These are phyloP conservation scores for Melaleuca quinquenervia DNA, from an alignment of 345 rosid species.

Conservation along the genomic window DNA sequence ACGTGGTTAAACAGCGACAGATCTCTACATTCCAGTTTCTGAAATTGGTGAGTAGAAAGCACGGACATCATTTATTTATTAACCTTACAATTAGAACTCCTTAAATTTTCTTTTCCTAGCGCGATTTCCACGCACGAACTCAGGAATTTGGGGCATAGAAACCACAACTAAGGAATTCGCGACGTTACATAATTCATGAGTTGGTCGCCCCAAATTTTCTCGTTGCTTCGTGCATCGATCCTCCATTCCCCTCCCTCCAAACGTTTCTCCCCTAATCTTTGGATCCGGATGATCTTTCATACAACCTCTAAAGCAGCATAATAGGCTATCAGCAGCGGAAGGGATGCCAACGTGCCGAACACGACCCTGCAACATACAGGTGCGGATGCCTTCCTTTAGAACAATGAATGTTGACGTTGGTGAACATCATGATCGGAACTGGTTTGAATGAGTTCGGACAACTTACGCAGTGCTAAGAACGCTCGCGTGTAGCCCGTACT, in stretches of 20 bases:
- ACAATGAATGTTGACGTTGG: neutral
- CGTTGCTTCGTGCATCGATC: neutral
- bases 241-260: neutral
- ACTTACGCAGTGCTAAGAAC: slow-evolving; percentile 37
- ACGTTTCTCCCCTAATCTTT: neutral
- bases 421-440: neutral
- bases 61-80: neutral
- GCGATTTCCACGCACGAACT: neutral
- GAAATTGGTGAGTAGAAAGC: neutral
- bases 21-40: neutral
- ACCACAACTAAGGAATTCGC: neutral
- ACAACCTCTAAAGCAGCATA: slow-evolving; percentile 10
- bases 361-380: slow-evolving; percentile 16
- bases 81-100: neutral
- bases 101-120: neutral
- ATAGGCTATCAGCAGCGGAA: slow-evolving; percentile 19
- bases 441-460: neutral
- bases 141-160: neutral
- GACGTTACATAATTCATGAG: rapidly evolving
- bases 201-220: neutral
- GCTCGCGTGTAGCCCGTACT: slow-evolving; percentile 28
- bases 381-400: neutral
- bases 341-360: slow-evolving; percentile 22
- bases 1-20: too few relatives aligned
- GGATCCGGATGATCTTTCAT: neutral